Conservation (phyloP, 139 green algal genomes). For the Limnomonas spitsbergensis region DNA sequence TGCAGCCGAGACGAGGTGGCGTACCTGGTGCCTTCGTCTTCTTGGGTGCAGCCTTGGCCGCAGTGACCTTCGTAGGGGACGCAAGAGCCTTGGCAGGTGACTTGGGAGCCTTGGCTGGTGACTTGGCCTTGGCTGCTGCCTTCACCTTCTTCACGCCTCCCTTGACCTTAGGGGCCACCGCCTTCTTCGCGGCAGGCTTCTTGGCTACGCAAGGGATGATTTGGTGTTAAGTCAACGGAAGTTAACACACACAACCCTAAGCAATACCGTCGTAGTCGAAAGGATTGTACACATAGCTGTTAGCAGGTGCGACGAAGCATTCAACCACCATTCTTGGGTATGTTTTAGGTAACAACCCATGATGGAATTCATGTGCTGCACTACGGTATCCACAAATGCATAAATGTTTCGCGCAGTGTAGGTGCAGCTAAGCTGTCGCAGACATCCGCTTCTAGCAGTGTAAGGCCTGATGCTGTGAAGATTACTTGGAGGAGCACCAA, state of each 20-base stretch:
- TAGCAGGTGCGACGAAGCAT: not conserved
- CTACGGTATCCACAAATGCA: too few relatives aligned
- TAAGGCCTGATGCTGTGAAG: not conserved
- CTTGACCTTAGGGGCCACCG: not conserved
- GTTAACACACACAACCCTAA: too few relatives aligned
- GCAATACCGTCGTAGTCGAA: not conserved
- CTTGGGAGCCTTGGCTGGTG: too few relatives aligned
- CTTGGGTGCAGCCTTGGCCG: not conserved
- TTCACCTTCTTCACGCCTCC: slow-evolving; percentile 15
- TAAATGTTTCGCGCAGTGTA: too few relatives aligned
- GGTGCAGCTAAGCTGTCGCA: too few relatives aligned
- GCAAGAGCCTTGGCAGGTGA: too few relatives aligned
- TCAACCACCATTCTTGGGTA: not conserved
- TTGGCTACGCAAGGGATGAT: not conserved
- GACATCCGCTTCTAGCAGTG: too few relatives aligned
- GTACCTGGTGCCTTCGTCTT: not conserved
- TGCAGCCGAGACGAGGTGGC: too few relatives aligned
- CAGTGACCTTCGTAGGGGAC: not conserved
- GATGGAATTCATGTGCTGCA: not conserved
- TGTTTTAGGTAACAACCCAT: not conserved
- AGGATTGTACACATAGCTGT: not conserved
- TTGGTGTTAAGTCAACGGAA: too few relatives aligned
- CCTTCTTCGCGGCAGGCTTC: slow-evolving; percentile 2
- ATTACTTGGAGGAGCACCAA: not conserved
- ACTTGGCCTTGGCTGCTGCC: too few relatives aligned